phyloP scores from a whole-genome alignment of 768 basidiomycete genomes.

The Serendipita sp. region DNA sequence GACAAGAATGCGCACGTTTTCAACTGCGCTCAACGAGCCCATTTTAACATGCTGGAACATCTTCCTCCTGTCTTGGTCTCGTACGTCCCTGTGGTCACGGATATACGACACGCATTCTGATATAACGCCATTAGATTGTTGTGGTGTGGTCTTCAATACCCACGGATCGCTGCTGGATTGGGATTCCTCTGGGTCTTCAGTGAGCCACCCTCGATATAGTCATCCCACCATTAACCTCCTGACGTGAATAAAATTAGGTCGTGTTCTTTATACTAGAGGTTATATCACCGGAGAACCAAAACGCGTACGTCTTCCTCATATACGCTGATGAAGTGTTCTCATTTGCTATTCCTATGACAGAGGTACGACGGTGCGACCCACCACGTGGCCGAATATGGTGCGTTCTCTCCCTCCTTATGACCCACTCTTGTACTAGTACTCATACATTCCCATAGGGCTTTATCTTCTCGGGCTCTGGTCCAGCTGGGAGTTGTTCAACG shows the following conservation, averaged over 20 bases:
- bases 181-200: neutral
- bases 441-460: neutral
- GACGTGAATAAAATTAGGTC: neutral
- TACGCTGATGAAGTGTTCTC: neutral
- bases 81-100: neutral
- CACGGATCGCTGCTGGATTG: neutral
- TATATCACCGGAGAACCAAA: neutral
- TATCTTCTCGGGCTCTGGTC: neutral
- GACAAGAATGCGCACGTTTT: neutral
- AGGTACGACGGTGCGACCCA: neutral
- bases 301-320: neutral
- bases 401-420: neutral
- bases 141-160: neutral
- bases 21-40: conserved; percentile 11
- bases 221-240: neutral
- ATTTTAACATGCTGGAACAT: conserved; percentile 9
- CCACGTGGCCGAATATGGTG: neutral
- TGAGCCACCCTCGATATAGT: neutral
- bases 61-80: neutral
- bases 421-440: neutral
- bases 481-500: neutral
- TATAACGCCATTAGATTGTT: neutral
- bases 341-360: neutral
- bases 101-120: too few species aligned
- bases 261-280: neutral